A percentile compares a stretch with the other conserved stretches of the same genome.
These are phyloP conservation scores for Papilionanthe hybrid DNA, from an alignment of 116 monocot species.

Conservation along the genomic window DNA sequence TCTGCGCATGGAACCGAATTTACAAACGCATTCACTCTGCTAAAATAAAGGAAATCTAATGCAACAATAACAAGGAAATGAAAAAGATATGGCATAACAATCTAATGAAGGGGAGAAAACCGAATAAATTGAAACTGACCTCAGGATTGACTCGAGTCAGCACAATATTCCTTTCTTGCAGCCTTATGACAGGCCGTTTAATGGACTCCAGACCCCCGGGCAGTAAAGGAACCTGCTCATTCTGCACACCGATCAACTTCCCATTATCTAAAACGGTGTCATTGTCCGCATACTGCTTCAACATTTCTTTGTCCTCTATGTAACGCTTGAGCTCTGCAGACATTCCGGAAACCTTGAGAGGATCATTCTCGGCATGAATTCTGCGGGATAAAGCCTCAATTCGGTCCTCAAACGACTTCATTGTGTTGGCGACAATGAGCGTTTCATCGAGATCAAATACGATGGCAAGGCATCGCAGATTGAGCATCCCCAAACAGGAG, in stretches of 20 bases:
- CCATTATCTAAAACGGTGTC: constrained; percentile 63
- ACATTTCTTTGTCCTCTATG: constrained; percentile 63
- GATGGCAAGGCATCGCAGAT: constrained; percentile 78
- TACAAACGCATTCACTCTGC: not conserved
- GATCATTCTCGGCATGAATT: constrained; percentile 70
- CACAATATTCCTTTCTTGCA: constrained; percentile 63
- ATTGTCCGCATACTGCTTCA: constrained; percentile 76
- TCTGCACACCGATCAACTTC: constrained; percentile 40
- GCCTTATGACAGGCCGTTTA: constrained; percentile 70
- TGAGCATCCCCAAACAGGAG: constrained; percentile 76
- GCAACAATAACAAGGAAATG: not conserved
- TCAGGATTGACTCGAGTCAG: constrained; percentile 94
- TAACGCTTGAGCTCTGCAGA: constrained; percentile 84
- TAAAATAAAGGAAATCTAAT: not conserved
- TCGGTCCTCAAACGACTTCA: constrained; percentile 89
- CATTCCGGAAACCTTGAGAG: constrained; percentile 73
- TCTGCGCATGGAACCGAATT: not conserved
- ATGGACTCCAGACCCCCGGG: constrained; percentile 27
- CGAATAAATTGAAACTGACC: constrained; percentile 27
- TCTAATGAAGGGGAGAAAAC: not conserved
- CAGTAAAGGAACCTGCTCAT: constrained; percentile 54
- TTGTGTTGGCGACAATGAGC: constrained; percentile 93
- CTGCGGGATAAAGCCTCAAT: constrained; percentile 69
- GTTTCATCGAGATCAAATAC: constrained; percentile 97
- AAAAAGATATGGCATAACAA: not conserved